Evolutionary conservation across 352 stramenopile genomes (phyloP).

Genomic region (Pelagophyceae sp.): DNA sequence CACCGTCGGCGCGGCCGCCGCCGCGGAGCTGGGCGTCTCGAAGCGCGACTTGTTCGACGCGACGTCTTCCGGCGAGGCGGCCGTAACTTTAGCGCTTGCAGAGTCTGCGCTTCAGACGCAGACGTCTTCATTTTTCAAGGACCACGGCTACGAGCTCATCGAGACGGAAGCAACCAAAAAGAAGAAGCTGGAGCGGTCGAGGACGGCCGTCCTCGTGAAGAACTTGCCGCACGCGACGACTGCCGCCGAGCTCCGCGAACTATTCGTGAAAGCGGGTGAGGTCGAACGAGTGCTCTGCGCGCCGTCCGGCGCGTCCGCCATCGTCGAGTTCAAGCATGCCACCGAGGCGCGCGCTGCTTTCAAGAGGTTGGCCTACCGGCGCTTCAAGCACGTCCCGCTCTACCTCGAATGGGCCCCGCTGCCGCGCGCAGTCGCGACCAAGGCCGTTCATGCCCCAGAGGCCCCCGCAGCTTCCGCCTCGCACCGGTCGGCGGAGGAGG

Average conservation of each 20-base stretch:
- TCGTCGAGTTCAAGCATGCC: conserved; percentile 89
- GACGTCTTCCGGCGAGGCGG: conserved; percentile 85
- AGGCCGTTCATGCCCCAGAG: conserved; percentile 22
- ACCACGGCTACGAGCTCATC: conserved; percentile 29
- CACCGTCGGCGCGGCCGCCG: conserved; percentile 69
- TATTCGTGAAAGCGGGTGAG: conserved; percentile 82
- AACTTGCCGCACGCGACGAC: conserved; percentile 91
- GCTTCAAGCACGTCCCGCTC: conserved; percentile 93
- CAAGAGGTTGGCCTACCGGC: conserved; percentile 90
- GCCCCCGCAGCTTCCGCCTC: conserved; percentile 18
- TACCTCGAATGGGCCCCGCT: conserved; percentile 96
- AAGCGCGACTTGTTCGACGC: conserved; percentile 87
- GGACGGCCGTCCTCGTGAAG: conserved; percentile 89
- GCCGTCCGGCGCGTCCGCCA: conserved; percentile 81
- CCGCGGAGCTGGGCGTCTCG: conserved; percentile 67
- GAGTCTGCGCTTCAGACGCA: conserved; percentile 96
- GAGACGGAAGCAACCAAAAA: neutral
- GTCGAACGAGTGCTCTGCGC: conserved; percentile 72
- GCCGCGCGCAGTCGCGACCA: conserved; percentile 20
- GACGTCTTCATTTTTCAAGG: conserved; percentile 88
- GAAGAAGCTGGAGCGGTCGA: conserved; percentile 16
- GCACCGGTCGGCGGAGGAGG: conserved; percentile 25
- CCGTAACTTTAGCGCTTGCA: conserved; percentile 89
- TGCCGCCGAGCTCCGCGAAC: conserved; percentile 79
- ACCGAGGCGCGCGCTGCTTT: conserved; percentile 89